phyloP scores from a whole-genome alignment of 164 flowering plant species.

The Kingdonia uniflora region DNA sequence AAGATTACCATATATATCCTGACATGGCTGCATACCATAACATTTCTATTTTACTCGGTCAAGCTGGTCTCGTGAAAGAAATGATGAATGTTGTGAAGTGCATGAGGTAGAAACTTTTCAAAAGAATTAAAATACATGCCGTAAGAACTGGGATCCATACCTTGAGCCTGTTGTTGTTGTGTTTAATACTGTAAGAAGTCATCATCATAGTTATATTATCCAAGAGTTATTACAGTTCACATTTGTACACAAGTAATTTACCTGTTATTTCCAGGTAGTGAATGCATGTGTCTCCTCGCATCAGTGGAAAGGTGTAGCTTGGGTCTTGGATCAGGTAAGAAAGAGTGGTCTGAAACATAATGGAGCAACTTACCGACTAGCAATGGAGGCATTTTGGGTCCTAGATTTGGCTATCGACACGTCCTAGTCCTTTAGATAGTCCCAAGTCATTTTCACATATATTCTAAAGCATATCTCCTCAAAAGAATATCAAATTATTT shows the following conservation, averaged over 20 bases:
- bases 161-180: conserved; percentile 87
- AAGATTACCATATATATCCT: too few relatives aligned
- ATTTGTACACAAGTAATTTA: neutral
- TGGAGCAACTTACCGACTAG: conserved; percentile 90
- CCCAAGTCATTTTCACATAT: too few relatives aligned
- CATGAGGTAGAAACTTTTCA: too few relatives aligned
- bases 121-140: too few relatives aligned
- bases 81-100: conserved; percentile 54
- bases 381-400: conserved; percentile 99
- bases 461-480: too few relatives aligned
- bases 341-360: conserved; percentile 59
- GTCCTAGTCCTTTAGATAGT: too few relatives aligned
- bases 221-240: too few relatives aligned
- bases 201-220: too few relatives aligned
- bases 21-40: too few relatives aligned
- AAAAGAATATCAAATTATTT: too few relatives aligned
- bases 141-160: conserved; percentile 82
- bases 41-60: conserved; percentile 81
- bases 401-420: too few relatives aligned
- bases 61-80: conserved; percentile 80
- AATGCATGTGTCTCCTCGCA: too few relatives aligned
- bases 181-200: conserved; percentile 93
- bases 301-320: conserved; percentile 82
- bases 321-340: conserved; percentile 85
- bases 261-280: conserved; percentile 28